phyloP scores from a whole-genome alignment of 164 flowering plant species.

The Liquidambar formosana region DNA sequence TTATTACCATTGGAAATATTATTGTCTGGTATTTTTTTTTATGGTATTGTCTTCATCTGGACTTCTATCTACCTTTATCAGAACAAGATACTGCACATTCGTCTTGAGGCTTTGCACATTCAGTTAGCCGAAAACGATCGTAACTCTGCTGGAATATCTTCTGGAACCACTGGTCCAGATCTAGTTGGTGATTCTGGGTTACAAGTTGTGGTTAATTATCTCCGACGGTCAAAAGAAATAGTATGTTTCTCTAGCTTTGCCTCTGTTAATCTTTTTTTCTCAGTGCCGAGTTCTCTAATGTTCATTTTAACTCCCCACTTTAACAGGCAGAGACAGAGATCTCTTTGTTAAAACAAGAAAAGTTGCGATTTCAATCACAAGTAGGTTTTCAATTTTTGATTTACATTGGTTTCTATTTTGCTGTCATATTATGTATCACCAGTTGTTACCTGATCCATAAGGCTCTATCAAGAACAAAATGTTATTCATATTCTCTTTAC shows the following conservation, averaged over 20 bases:
- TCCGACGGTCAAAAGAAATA: constrained; percentile 84
- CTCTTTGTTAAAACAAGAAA: constrained; percentile 85
- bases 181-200: constrained; percentile 55
- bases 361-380: constrained; percentile 77
- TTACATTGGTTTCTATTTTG: background rate
- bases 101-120: constrained; percentile 83
- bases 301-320: constrained; percentile 1
- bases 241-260: constrained; percentile 31
- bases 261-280: background rate
- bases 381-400: constrained; percentile 29
- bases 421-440: too few species aligned
- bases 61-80: constrained; percentile 21
- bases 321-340: constrained; percentile 89
- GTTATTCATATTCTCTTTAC: too few species aligned
- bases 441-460: too few species aligned
- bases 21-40: background rate
- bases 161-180: constrained; percentile 30
- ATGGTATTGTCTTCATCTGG: background rate
- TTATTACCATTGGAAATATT: background rate
- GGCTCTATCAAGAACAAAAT: too few species aligned
- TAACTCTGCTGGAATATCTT: constrained; percentile 39
- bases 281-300: background rate
- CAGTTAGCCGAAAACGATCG: constrained; percentile 75
- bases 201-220: constrained; percentile 71
- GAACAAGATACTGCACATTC: constrained; percentile 77